Percentiles rank a stretch among this genome's conserved stretches.
phyloP scores from a whole-genome alignment of 2,329 filamentous ascomycete species.

The Hypocreales sp. region DNA sequence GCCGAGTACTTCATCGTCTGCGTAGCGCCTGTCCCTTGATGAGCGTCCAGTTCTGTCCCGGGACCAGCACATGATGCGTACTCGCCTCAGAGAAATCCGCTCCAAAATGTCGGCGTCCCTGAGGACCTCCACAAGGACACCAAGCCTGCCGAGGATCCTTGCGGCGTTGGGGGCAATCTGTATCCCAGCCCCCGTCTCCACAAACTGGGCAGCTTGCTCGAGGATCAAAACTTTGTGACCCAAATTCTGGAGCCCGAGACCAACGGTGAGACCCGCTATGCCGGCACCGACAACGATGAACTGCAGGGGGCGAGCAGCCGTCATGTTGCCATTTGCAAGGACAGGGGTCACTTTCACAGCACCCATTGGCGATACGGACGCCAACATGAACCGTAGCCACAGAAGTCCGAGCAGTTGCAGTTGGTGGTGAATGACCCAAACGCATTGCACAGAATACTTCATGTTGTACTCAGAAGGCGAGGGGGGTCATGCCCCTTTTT shows the following conservation, averaged over 20 bases:
- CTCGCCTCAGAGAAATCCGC: constrained; percentile 10
- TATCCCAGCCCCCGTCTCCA: constrained; percentile 60
- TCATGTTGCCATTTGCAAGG: too few species aligned
- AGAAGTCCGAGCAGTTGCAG: too few species aligned
- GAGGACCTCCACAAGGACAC: constrained; percentile 53
- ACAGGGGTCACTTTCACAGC: too few species aligned
- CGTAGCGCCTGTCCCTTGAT: constrained; percentile 7
- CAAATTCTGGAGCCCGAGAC: constrained; percentile 17
- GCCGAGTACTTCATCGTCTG: constrained; percentile 9
- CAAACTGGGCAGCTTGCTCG: constrained; percentile 9
- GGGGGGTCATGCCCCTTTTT: too few species aligned
- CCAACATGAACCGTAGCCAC: too few species aligned
- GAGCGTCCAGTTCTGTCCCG: background rate
- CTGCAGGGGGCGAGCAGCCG: constrained; percentile 4
- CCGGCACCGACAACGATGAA: constrained; percentile 19
- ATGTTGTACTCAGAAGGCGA: too few species aligned
- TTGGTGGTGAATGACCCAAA: too few species aligned
- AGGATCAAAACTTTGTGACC: constrained; percentile 11
- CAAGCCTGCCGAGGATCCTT: constrained; percentile 56
- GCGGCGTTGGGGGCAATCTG: constrained; percentile 75
- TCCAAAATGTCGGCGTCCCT: constrained; percentile 8
- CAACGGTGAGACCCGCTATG: constrained; percentile 23
- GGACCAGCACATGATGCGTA: constrained; percentile 10
- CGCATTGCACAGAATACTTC: too few species aligned
- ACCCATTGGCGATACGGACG: too few species aligned